Base-by-base conservation (phyloP, 2,329 filamentous ascomycete species). In the Apiospora malaysiana region DNA sequence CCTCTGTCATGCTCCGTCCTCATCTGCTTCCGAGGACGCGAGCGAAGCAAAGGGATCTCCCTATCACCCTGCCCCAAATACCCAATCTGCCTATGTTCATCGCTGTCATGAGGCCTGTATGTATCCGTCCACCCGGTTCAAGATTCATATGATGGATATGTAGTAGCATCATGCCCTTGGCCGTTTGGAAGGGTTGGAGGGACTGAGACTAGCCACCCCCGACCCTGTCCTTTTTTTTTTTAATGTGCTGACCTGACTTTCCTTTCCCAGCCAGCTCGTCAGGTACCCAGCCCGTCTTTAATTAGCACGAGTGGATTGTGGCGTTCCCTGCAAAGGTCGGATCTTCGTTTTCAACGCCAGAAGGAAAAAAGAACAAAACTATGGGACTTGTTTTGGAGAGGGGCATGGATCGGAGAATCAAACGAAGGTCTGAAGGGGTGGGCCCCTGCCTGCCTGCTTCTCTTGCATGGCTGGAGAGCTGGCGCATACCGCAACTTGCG, bases 391-490 rank as follows among this genome's bases (percentile, higher is more conserved):
- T 45, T 67, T 67, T 45, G 65, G 65, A 23, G 65, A 43, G 42
- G 32, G 56, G 56, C 56, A 45, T 46, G 43, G 65, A 67, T 67
- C 65, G 42, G 65, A 67, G 56, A 67, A 67, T 46, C 65, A 67
- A 67, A 67, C 65, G 42, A 46, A 67, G 42, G 42, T 32, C 56
- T 63, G 27, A 63, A 63, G 56, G 16, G 32, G 27, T 63, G 32
- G 32, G 32, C 27, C 27, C 56, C 51, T 59, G 51, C 14, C 18
- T 21, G 14, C 56, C 56, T 63, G 32, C 7, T 18, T 40, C 40
- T 63, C 32, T 12, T 40, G 56, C 56, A 63, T 32, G 32, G 32
- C 32, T 63, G 56, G 56, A 63, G 3, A 6, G 32, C 32, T 63
- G 56, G 56, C 56, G 32, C 56, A 63, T 63, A 63, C 56, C 56